Conservation (phyloP, 164 flowering plant species). For the Amborella trichopoda region DNA sequence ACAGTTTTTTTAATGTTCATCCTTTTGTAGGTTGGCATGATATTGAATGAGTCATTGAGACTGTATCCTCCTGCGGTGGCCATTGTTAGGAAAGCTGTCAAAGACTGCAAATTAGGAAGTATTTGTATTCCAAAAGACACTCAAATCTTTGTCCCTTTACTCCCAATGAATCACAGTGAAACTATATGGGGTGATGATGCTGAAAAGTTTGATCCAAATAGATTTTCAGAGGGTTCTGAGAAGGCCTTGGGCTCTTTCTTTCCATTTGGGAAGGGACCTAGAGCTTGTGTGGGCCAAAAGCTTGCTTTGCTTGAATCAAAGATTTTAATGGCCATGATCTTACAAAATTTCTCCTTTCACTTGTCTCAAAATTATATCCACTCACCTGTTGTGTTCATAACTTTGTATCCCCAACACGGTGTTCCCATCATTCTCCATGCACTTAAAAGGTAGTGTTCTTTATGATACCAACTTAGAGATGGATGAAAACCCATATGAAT, state of each 20-base stretch:
- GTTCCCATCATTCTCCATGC: constrained; percentile 1
- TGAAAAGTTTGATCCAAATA: not conserved
- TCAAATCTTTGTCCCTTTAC: constrained; percentile 1
- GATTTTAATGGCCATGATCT: constrained; percentile 3
- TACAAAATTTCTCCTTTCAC: constrained; percentile 4
- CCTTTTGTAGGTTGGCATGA: constrained; percentile 1
- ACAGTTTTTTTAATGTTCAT: not conserved
- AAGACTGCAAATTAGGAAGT: not conserved
- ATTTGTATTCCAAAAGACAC: constrained; percentile 1
- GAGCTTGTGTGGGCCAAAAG: constrained; percentile 3
- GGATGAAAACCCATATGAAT: too few relatives aligned
- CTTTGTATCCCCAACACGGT: constrained; percentile 1
- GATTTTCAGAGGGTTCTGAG: not conserved
- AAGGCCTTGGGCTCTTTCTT: not conserved
- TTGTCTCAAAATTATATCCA: not conserved
- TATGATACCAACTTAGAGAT: too few relatives aligned
- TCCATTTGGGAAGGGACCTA: constrained; percentile 4
- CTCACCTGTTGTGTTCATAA: constrained; percentile 2
- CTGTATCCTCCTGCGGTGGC: constrained; percentile 3
- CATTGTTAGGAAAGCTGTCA: not conserved
- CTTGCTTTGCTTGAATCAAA: constrained; percentile 2
- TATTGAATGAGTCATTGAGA: constrained; percentile 1
- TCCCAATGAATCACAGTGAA: constrained; percentile 3
- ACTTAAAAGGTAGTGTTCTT: too few relatives aligned
- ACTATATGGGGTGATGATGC: constrained; percentile 4